Evolutionary conservation across 2,329 filamentous ascomycete species (phyloP), one percentile per base, ranked within the genome.

Genomic region (Paracoccidioides brasiliensis): DNA sequence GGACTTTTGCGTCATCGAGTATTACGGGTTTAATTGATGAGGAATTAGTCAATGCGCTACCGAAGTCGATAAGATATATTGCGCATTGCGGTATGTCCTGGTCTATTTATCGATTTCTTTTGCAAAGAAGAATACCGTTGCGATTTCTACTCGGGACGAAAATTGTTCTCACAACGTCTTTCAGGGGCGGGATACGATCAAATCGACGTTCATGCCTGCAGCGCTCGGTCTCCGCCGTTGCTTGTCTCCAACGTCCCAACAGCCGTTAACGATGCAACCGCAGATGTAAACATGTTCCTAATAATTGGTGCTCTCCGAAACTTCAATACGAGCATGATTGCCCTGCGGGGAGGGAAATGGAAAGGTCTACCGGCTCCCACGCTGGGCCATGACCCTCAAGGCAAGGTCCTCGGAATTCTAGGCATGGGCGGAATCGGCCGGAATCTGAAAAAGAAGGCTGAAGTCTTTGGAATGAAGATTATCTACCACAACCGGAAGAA

Each of bases 341-440:
- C 79, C 10, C 75, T 91, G 8, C 81, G 88, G 40, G 73, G 77
- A 28, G 82, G 84, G 0, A 72, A 80, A 56, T 94, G 86, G 85
- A 78, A 81, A 53, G 86, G 85, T 3, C 67, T 69, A 4, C 71
- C 74, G 0, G 66, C 70, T 5, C 74, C 74, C 5, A 77, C 79
- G 0, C 76, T 83, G 0, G 88, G 88, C 10, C 85, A 87, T 65
- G 88, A 93, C 64, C 88, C 88, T 1, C 77, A 86, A 68, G 86
- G 85, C 40, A 93, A 91, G 69, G 74, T 83, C 1, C 76, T 94
- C 4, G 88, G 88, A 0, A 89, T 94, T 57, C 69, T 94, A 43
- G 88, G 88, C 5, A 91, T 93, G 87, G 88, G 88, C 22, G 87
- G 88, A 2, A 93, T 94, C 58, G 88, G 89, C 0, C 76, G 84